Evolutionary conservation across 371 early-diverging fungal genomes (phyloP).

Genomic region (Rhizomucor miehei): DNA sequence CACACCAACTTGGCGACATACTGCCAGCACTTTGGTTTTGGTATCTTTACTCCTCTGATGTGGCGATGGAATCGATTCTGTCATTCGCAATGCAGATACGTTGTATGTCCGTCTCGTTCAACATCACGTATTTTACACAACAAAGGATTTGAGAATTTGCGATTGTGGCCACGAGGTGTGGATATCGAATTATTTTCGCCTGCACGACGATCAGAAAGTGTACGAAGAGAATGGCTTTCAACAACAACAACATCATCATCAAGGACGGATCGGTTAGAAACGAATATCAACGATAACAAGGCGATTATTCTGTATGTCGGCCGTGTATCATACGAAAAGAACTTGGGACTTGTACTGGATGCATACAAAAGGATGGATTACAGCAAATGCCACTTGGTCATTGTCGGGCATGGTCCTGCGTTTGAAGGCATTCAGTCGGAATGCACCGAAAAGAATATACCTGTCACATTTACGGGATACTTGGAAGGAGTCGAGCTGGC

Average conservation of each 20-base stretch:
- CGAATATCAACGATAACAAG: constrained; percentile 20
- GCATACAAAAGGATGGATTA: constrained; percentile 44
- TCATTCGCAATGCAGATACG: constrained; percentile 32
- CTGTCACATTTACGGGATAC: constrained; percentile 49
- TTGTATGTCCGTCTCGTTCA: constrained; percentile 43
- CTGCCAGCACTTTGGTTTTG: constrained; percentile 45
- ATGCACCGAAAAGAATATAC: constrained; percentile 16
- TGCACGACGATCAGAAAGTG: constrained; percentile 14
- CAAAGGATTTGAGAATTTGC: constrained; percentile 31
- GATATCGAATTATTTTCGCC: constrained; percentile 35
- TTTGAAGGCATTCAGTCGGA: constrained; percentile 27
- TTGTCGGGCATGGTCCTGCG: constrained; percentile 53
- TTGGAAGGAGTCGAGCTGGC: constrained; percentile 32
- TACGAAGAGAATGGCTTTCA: constrained; percentile 31
- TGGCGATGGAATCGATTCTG: constrained; percentile 50
- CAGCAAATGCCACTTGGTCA: constrained; percentile 36
- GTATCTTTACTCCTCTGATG: constrained; percentile 35
- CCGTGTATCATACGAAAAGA: constrained; percentile 48
- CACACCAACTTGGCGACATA: constrained; percentile 50
- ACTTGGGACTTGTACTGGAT: constrained; percentile 37
- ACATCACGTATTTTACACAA: constrained; percentile 24
- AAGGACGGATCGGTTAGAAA: too few species aligned
- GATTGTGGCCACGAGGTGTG: constrained; percentile 49
- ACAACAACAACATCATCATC: too few species aligned
- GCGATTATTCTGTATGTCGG: constrained; percentile 42